A percentile compares a stretch with the other conserved stretches of the same genome.
Evolutionary conservation across 1,284 basidiomycete genomes (phyloP).

Genomic region (Wallemia ichthyophaga): DNA sequence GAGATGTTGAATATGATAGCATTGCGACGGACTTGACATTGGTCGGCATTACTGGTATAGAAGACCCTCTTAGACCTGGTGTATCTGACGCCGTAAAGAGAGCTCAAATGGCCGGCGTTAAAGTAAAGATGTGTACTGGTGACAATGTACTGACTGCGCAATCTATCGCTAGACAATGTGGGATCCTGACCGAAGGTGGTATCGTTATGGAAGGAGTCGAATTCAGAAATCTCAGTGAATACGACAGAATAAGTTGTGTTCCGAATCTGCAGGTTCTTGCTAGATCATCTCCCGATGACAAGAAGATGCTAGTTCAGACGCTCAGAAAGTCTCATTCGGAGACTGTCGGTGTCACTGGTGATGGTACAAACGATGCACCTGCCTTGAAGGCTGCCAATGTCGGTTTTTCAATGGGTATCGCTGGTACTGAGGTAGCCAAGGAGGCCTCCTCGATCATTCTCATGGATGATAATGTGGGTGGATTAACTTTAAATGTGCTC

Average conservation of each 20-base stretch:
- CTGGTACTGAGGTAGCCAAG: slow-evolving; percentile 94
- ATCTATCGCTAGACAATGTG: slow-evolving; percentile 81
- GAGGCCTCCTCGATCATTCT: slow-evolving; percentile 97
- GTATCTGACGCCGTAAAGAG: slow-evolving; percentile 62
- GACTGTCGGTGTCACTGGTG: slow-evolving; percentile 87
- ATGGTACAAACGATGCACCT: slow-evolving; percentile 92
- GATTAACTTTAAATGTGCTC: neutral
- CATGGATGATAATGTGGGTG: slow-evolving; percentile 23
- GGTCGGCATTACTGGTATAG: slow-evolving; percentile 69
- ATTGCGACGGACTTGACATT: slow-evolving; percentile 47
- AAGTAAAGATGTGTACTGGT: slow-evolving; percentile 95
- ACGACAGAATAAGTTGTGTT: slow-evolving; percentile 22
- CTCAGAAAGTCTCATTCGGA: slow-evolving; percentile 53
- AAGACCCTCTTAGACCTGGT: slow-evolving; percentile 74
- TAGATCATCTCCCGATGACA: slow-evolving; percentile 91
- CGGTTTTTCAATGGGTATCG: slow-evolving; percentile 93
- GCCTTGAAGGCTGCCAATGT: slow-evolving; percentile 82
- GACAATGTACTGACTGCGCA: slow-evolving; percentile 64
- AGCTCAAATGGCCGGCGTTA: slow-evolving; percentile 68
- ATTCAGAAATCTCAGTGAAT: slow-evolving; percentile 22
- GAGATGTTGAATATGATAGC: slow-evolving; percentile 37
- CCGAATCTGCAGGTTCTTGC: slow-evolving; percentile 33
- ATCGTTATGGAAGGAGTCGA: slow-evolving; percentile 87
- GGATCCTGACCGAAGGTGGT: slow-evolving; percentile 69
- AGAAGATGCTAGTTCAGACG: slow-evolving; percentile 69